Conservation (phyloP, 1,284 basidiomycete species). For the Coniophora puteana region DNA sequence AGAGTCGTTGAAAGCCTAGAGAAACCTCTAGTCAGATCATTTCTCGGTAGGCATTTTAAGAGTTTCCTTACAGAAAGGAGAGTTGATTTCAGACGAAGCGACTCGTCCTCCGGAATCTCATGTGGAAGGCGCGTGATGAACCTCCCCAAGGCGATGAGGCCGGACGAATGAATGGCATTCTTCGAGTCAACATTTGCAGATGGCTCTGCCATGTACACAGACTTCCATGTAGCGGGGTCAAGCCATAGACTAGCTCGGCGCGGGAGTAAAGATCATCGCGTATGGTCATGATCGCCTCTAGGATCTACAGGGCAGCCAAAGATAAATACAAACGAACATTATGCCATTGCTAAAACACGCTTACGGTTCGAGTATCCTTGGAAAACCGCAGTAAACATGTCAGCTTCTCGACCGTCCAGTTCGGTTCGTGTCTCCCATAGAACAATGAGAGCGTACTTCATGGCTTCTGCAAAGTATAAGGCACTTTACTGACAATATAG, state of each 20-base stretch:
- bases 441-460: conserved; percentile 72
- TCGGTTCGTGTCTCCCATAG: conserved; percentile 75
- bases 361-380: conserved; percentile 67
- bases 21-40: conserved; percentile 1
- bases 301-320: conserved; percentile 42
- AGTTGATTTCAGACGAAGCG: conserved; percentile 68
- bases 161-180: conserved; percentile 71
- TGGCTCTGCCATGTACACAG: conserved; percentile 49
- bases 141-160: conserved; percentile 75
- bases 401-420: conserved; percentile 73
- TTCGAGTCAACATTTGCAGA: conserved; percentile 46
- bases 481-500: conserved; percentile 16
- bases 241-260: conserved; percentile 77
- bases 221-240: conserved; percentile 75
- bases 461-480: conserved; percentile 51
- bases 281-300: conserved; percentile 76
- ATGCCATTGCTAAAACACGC: conserved; percentile 16
- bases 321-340: conserved; percentile 7
- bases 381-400: conserved; percentile 62
- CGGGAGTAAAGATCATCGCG: conserved; percentile 67
- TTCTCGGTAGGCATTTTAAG: conserved; percentile 1
- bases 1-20: conserved; percentile 67
- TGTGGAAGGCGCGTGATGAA: conserved; percentile 74
- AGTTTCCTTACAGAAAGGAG: conserved; percentile 56
- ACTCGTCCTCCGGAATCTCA: conserved; percentile 81